A percentile compares a stretch with the other conserved stretches of the same genome.
These are phyloP conservation scores for Agroathelia rolfsii DNA, from an alignment of 1,284 basidiomycete species.

Conservation along the genomic window DNA sequence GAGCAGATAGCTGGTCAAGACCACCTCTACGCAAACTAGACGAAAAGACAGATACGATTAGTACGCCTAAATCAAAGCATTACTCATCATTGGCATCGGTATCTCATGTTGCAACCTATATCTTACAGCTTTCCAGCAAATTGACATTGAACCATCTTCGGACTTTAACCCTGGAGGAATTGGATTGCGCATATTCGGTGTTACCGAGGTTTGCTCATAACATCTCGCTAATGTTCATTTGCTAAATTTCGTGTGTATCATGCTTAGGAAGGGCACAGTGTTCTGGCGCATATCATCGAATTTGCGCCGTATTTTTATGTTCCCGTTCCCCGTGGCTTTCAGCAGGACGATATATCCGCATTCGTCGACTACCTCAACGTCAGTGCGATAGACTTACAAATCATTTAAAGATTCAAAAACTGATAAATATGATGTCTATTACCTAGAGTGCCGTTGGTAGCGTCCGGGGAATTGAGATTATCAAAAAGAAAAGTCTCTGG, in stretches of 20 bases:
- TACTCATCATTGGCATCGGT: conserved; percentile 7
- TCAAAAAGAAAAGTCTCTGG: conserved; percentile 72
- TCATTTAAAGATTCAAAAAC: conserved; percentile 6
- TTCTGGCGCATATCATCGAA: conserved; percentile 70
- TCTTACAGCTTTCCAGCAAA: conserved; percentile 79
- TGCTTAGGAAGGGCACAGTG: conserved; percentile 71
- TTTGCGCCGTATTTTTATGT: conserved; percentile 92
- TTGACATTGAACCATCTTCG: conserved; percentile 75
- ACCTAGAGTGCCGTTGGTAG: conserved; percentile 15
- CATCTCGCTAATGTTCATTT: not conserved
- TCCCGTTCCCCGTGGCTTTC: conserved; percentile 75
- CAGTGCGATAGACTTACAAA: conserved; percentile 18
- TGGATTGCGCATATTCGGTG: conserved; percentile 75
- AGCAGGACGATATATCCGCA: conserved; percentile 50
- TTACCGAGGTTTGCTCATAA: conserved; percentile 55
- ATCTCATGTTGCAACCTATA: not conserved
- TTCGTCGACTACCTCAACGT: conserved; percentile 76
- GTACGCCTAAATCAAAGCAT: conserved; percentile 34
- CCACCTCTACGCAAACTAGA: conserved; percentile 52
- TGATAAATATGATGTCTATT: conserved; percentile 1
- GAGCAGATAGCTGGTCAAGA: conserved; percentile 71
- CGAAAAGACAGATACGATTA: conserved; percentile 51
- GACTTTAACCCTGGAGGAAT: conserved; percentile 37
- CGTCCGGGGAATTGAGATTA: conserved; percentile 52
- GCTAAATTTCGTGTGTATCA: conserved; percentile 8